Evolutionary conservation across 2,329 filamentous ascomycete genomes (phyloP).

Genomic region (Aspergillus aculeatinus): DNA sequence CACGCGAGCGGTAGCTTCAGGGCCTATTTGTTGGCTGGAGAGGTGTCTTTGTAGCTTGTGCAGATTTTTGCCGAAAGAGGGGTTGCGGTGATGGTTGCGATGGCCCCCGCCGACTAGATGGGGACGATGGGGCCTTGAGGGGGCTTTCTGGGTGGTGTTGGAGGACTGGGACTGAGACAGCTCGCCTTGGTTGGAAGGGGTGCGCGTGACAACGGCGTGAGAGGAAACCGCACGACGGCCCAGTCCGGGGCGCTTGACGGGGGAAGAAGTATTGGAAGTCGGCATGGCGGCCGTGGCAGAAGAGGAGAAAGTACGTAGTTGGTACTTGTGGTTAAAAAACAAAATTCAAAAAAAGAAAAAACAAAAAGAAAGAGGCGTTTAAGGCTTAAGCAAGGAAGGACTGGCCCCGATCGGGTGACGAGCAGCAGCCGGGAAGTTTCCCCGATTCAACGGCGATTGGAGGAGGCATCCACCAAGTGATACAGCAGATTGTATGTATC

Average conservation of each 20-base stretch:
- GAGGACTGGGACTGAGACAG: slow-evolving; percentile 29
- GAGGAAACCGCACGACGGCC: slow-evolving; percentile 43
- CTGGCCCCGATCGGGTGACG: slow-evolving; percentile 18
- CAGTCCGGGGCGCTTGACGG: slow-evolving; percentile 42
- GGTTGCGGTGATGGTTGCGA: slow-evolving; percentile 42
- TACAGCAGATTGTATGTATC: not conserved
- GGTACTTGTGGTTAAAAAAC: not conserved
- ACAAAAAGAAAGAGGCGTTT: not conserved
- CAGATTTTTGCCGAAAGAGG: slow-evolving; percentile 46
- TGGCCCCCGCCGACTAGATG: slow-evolving; percentile 44
- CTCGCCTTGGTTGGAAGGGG: slow-evolving; percentile 33
- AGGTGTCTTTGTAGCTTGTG: slow-evolving; percentile 41
- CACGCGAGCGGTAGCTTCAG: slow-evolving; percentile 35
- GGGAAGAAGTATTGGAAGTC: slow-evolving; percentile 35
- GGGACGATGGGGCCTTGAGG: slow-evolving; percentile 40
- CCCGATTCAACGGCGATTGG: slow-evolving; percentile 13
- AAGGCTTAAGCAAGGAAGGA: slow-evolving; percentile 6
- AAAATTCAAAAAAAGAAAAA: not conserved
- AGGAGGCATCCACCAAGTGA: slow-evolving; percentile 8
- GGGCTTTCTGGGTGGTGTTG: slow-evolving; percentile 31
- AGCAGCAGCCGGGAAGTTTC: slow-evolving; percentile 15
- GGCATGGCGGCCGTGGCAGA: slow-evolving; percentile 23
- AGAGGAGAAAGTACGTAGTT: slow-evolving; percentile 1
- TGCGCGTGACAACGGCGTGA: slow-evolving; percentile 40
- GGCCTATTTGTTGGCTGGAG: slow-evolving; percentile 36